Percentiles rank a stretch among this genome's conserved stretches.
Evolutionary conservation across 2,329 filamentous ascomycete species (phyloP).

Genomic region (Dothistroma septosporum): DNA sequence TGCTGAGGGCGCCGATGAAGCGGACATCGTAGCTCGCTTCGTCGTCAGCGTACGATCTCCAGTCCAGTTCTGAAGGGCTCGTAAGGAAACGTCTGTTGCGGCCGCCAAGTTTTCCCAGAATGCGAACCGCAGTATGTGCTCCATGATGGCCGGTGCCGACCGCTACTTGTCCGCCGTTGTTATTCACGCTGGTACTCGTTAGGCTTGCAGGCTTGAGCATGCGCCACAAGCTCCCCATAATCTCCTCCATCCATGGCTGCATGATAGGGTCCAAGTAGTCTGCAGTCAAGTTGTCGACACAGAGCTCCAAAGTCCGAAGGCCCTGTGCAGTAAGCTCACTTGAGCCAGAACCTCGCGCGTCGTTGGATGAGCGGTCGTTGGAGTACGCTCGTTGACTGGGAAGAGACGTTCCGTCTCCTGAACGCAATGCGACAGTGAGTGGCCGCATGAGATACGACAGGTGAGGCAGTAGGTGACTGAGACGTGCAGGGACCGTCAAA

Average conservation of each 20-base stretch:
- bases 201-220: constrained; percentile 92
- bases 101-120: constrained; percentile 91
- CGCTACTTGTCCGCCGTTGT: constrained; percentile 15
- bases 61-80: constrained; percentile 77
- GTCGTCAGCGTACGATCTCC: constrained; percentile 83
- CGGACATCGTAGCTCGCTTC: constrained; percentile 81
- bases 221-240: constrained; percentile 97
- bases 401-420: constrained; percentile 56
- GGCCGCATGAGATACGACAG: constrained; percentile 96
- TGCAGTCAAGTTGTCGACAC: constrained; percentile 95
- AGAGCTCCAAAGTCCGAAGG: constrained; percentile 86
- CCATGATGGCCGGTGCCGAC: constrained; percentile 66
- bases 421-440: constrained; percentile 87
- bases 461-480: constrained; percentile 93
- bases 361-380: constrained; percentile 22
- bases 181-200: constrained; percentile 44
- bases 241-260: constrained; percentile 96
- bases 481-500: constrained; percentile 85
- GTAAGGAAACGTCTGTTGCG: constrained; percentile 95
- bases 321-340: constrained; percentile 88
- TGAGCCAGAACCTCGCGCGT: constrained; percentile 22
- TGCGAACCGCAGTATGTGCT: constrained; percentile 94
- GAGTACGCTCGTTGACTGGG: constrained; percentile 17
- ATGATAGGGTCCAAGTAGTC: constrained; percentile 99
- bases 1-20: constrained; percentile 78